phyloP scores from a whole-genome alignment of 176 grass and related monocot genomes.

The Juncus inflexus region DNA sequence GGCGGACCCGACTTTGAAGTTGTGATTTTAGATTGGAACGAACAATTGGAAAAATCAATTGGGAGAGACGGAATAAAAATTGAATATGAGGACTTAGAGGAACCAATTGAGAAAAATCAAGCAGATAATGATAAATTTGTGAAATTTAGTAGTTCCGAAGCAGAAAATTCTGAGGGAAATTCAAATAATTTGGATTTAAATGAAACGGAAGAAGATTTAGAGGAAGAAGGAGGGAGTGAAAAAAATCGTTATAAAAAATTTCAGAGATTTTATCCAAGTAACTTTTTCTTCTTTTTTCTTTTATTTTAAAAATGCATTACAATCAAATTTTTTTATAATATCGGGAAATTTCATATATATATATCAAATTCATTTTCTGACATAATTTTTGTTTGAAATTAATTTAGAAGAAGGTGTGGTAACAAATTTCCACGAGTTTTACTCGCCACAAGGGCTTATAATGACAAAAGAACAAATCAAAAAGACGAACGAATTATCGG shows the following conservation, averaged over 20 bases:
- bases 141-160: not conserved
- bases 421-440: constrained; percentile 1
- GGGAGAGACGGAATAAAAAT: not conserved
- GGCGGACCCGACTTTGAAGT: constrained; percentile 10
- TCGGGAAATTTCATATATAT: too few relatives aligned
- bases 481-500: constrained; percentile 10
- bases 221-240: not conserved
- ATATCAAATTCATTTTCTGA: constrained; percentile 4
- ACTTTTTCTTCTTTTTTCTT: not conserved
- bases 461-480: not conserved
- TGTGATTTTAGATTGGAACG: constrained; percentile 12
- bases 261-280: not conserved
- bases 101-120: not conserved
- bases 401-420: constrained; percentile 19
- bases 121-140: not conserved
- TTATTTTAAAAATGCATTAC: not conserved
- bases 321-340: too few relatives aligned
- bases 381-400: constrained; percentile 2
- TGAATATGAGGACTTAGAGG: not conserved
- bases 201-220: constrained; percentile 4
- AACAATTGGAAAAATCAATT: constrained; percentile 1
- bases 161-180: not conserved
- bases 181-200: constrained; percentile 5
- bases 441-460: not conserved
- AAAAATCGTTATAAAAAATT: not conserved